Conservation (phyloP, 495 filamentous ascomycete genomes). For the Penicillium macrosclerotiorum region DNA sequence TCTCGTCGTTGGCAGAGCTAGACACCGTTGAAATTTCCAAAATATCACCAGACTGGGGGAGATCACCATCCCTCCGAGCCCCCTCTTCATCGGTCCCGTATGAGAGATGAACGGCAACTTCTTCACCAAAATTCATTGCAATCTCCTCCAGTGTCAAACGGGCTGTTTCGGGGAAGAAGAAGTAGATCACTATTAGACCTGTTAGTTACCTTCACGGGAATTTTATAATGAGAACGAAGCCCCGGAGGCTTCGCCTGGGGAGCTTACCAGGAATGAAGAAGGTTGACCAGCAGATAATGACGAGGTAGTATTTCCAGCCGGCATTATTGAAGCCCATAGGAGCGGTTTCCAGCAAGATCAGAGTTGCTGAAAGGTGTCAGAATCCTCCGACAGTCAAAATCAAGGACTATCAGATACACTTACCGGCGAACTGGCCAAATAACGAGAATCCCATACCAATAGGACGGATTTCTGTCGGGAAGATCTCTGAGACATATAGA, state of each 20-base stretch:
- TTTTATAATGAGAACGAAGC: no score
- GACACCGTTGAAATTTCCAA: no score
- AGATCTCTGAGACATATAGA: slow-evolving; percentile 51
- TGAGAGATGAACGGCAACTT: slow-evolving; percentile 38
- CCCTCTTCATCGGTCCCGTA: slow-evolving; percentile 34
- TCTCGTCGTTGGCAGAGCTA: no score
- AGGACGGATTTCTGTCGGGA: slow-evolving; percentile 48
- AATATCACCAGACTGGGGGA: slow-evolving; percentile 1
- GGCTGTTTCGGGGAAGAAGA: slow-evolving; percentile 58
- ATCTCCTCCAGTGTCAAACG: slow-evolving; percentile 51
- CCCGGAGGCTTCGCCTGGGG: no score
- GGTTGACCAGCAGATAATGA: slow-evolving; percentile 46
- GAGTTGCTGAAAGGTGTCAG: no score
- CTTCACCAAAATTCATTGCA: slow-evolving; percentile 42
- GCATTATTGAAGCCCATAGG: slow-evolving; percentile 44
- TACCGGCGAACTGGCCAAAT: slow-evolving; percentile 40
- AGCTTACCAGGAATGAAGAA: slow-evolving; percentile 37
- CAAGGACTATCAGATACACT: not conserved
- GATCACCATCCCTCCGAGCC: slow-evolving; percentile 17
- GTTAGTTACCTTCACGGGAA: not conserved
- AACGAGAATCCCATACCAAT: slow-evolving; percentile 49
- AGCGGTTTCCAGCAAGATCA: slow-evolving; percentile 40
- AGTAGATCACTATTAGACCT: slow-evolving; percentile 37
- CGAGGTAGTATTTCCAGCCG: slow-evolving; percentile 49
- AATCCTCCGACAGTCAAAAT: slow-evolving; percentile 1